Evolutionary conservation across 2,329 filamentous ascomycete species (phyloP).

Genomic region (Tolypocladium ovalisporum): DNA sequence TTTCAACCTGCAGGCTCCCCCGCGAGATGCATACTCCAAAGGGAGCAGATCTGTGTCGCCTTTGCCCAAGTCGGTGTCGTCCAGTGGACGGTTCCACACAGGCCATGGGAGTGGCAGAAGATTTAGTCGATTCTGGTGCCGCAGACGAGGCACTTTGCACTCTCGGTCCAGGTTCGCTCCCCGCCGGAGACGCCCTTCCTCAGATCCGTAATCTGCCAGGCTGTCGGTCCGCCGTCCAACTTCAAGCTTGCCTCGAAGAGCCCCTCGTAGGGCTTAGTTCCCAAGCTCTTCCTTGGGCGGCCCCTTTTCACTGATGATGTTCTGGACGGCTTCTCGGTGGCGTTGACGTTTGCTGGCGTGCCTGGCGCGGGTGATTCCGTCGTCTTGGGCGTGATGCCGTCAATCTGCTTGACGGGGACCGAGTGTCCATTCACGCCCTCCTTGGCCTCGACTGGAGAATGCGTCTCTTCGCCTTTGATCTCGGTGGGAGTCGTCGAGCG

Average conservation of each 20-base stretch:
- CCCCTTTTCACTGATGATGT: conserved; percentile 18
- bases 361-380: conserved; percentile 19
- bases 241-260: conserved; percentile 39
- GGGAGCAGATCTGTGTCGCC: not conserved
- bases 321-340: conserved; percentile 13
- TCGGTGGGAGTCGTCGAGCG: conserved; percentile 42
- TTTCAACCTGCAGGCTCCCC: not conserved
- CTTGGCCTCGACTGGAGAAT: conserved; percentile 43
- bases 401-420: conserved; percentile 21
- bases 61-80: not conserved
- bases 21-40: not conserved
- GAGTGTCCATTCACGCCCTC: conserved; percentile 30
- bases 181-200: conserved; percentile 35
- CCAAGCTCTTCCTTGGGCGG: conserved; percentile 26
- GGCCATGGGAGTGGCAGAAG: too few relatives aligned
- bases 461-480: conserved; percentile 35
- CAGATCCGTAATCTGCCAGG: conserved; percentile 41
- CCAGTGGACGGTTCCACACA: not conserved
- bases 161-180: conserved; percentile 42
- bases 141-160: conserved; percentile 38
- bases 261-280: conserved; percentile 36
- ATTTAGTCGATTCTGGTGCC: conserved; percentile 27
- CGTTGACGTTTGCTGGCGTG: conserved; percentile 11
- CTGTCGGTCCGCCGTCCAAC: conserved; percentile 34
- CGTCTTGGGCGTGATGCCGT: conserved; percentile 17